Base-by-base conservation (phyloP, 129 eudicot species). In the Silybum marianum region DNA sequence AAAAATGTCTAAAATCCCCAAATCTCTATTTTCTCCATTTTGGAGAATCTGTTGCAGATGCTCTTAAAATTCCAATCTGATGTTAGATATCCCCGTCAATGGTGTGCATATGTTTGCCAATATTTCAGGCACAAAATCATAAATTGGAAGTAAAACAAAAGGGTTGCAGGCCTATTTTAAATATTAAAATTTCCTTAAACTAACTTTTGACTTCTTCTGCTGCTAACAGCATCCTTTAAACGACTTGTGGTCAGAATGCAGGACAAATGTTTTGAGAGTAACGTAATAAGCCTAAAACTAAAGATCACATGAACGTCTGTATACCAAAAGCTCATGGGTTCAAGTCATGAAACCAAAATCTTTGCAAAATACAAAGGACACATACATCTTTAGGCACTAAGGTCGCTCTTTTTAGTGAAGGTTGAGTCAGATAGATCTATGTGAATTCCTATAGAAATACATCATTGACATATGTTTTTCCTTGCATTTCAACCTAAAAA, bases 11-110 rank as follows among this genome's bases (percentile, higher is more conserved):
- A 26, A 26, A 26, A 32, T 32, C 36, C 36, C 36, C 36, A 32
- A 32, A 32, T 32, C 36, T 32, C 36, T 32, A 32, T 32, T 32
- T 32, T 32, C 36, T 32, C 36, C 36, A 32, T 32, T 32, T 32
- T 32, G 36, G 6, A 0, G 36, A 32, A 32, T 32, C 36, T 32
- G 30, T 32, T 32, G 36, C 36, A 32, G 36, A 32, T 32, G 36
- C 36, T 2, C 36, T 66, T 94, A 94, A 75, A 88, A 88, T 72
- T 90, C 92, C 75, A 84, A 78, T 10, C 30, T 93, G 78, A 40
- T 66, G 68, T 44, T 88, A 10, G 58, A 76, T 60, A 68, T 85
- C 80, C 92, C 95, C 39, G 71, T 90, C 75, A 82, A 76, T 84
- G 91, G 98, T 91, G 65, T 44, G 39, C 58, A 3, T 74, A 66